Percentiles rank a stretch among this genome's conserved stretches.
phyloP scores from a whole-genome alignment of 1,139 yeast genomes.

The Blastobotrys buckinghamii region DNA sequence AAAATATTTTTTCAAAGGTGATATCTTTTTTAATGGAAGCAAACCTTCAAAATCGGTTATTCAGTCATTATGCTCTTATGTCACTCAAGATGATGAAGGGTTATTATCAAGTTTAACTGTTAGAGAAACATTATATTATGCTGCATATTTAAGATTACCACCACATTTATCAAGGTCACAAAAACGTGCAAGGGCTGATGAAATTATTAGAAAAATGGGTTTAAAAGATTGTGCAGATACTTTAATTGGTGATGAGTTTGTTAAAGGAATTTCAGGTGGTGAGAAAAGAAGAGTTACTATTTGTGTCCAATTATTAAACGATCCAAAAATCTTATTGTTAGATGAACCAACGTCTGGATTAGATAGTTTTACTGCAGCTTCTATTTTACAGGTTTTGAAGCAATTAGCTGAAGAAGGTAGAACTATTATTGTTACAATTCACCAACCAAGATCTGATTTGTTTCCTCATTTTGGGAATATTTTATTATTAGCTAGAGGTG shows the following conservation, averaged over 20 bases:
- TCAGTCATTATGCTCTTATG: conserved; percentile 59
- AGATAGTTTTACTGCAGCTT: conserved; percentile 72
- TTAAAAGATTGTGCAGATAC: conserved; percentile 73
- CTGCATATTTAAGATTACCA: conserved; percentile 61
- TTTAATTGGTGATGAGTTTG: conserved; percentile 64
- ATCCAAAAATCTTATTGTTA: conserved; percentile 63
- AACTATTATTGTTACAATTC: conserved; percentile 73
- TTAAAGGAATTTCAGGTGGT: conserved; percentile 78
- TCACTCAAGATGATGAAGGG: conserved; percentile 74
- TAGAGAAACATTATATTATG: conserved; percentile 64
- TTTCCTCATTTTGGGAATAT: conserved; percentile 61
- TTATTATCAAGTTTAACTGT: conserved; percentile 68
- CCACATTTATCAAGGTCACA: conserved; percentile 24
- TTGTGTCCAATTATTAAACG: conserved; percentile 67
- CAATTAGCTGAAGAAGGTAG: conserved; percentile 56
- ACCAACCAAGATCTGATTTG: conserved; percentile 81
- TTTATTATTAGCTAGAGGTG: conserved; percentile 60
- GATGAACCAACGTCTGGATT: conserved; percentile 92
- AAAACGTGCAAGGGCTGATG: conserved; percentile 41
- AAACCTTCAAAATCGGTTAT: conserved; percentile 44
- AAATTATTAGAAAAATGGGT: conserved; percentile 61
- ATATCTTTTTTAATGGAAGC: conserved; percentile 39
- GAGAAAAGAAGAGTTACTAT: conserved; percentile 79
- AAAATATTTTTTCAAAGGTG: conserved; percentile 38
- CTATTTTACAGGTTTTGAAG: conserved; percentile 57